Conservation (phyloP, 2,329 filamentous ascomycete genomes). For the Penicillium sp. region DNA sequence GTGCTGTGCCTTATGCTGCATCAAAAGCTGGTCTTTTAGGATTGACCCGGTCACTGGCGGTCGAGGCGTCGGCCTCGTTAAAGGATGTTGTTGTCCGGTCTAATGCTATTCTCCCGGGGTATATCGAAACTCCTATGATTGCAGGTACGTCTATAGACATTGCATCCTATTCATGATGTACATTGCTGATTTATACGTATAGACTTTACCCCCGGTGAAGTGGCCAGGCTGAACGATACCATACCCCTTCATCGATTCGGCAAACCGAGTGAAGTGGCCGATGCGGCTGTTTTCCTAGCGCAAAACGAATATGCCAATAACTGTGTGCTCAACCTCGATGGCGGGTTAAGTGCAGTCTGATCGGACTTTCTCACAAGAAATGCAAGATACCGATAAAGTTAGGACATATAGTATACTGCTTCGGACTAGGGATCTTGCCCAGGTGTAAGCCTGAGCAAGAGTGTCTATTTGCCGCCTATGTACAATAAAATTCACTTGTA, state of each 20-base stretch:
- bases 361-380: neutral
- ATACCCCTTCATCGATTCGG: conserved; percentile 71
- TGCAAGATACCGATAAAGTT: too few relatives aligned
- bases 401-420: neutral
- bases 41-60: conserved; percentile 41
- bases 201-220: conserved; percentile 45
- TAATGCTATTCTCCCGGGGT: conserved; percentile 80
- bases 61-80: conserved; percentile 47
- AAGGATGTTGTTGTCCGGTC: conserved; percentile 67
- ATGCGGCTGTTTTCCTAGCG: conserved; percentile 75
- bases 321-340: conserved; percentile 81
- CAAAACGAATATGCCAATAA: conserved; percentile 83
- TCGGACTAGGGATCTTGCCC: neutral
- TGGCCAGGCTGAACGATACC: conserved; percentile 35
- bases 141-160: conserved; percentile 50
- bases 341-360: conserved; percentile 69
- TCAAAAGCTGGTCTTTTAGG: conserved; percentile 79
- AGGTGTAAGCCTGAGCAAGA: too few relatives aligned
- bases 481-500: neutral
- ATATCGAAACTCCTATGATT: conserved; percentile 80
- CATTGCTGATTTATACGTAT: conserved; percentile 2
- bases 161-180: neutral
- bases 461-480: neutral
- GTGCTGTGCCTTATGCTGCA: conserved; percentile 72
- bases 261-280: conserved; percentile 69